Percentiles rank a stretch among this genome's conserved stretches.
Evolutionary conservation across 2,329 filamentous ascomycete genomes (phyloP).

Genomic region (Aspergillus sp.): DNA sequence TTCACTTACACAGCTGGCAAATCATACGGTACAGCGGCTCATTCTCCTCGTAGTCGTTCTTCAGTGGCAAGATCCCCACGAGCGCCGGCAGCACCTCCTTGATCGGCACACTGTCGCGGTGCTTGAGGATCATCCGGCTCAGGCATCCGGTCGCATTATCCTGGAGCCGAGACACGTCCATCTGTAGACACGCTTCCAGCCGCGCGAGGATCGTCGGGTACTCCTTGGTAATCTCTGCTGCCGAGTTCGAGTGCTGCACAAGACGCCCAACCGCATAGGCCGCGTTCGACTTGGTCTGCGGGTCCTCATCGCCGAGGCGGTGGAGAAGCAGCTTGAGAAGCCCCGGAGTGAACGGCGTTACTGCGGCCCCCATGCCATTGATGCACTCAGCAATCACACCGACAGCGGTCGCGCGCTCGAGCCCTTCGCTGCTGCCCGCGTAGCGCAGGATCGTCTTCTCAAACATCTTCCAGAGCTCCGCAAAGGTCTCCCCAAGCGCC

Average conservation of each 20-base stretch:
- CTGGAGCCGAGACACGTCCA: conserved; percentile 68
- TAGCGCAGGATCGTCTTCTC: conserved; percentile 87
- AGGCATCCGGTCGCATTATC: conserved; percentile 93
- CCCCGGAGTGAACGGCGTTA: conserved; percentile 68
- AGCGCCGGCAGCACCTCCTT: conserved; percentile 72
- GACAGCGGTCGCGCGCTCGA: conserved; percentile 81
- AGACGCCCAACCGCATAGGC: conserved; percentile 85
- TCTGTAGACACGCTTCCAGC: conserved; percentile 73
- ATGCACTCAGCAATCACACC: conserved; percentile 88
- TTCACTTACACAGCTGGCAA: conserved; percentile 67
- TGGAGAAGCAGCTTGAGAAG: conserved; percentile 76
- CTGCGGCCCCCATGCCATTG: conserved; percentile 69
- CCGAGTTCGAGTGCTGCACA: conserved; percentile 68
- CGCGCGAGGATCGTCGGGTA: conserved; percentile 73
- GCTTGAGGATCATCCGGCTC: conserved; percentile 80
- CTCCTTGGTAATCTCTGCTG: conserved; percentile 60
- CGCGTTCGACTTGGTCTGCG: conserved; percentile 89
- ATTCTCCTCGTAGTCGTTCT: conserved; percentile 95
- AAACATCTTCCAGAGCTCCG: conserved; percentile 89
- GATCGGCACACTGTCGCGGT: conserved; percentile 74
- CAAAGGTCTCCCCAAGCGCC: conserved; percentile 71
- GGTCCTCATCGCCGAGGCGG: conserved; percentile 78
- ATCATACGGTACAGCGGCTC: conserved; percentile 87
- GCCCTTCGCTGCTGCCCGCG: conserved; percentile 71
- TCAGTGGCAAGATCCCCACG: conserved; percentile 69